These are phyloP conservation scores for Tolypocladium album DNA, from an alignment of 2,329 filamentous ascomycete species.

Conservation along the genomic window DNA sequence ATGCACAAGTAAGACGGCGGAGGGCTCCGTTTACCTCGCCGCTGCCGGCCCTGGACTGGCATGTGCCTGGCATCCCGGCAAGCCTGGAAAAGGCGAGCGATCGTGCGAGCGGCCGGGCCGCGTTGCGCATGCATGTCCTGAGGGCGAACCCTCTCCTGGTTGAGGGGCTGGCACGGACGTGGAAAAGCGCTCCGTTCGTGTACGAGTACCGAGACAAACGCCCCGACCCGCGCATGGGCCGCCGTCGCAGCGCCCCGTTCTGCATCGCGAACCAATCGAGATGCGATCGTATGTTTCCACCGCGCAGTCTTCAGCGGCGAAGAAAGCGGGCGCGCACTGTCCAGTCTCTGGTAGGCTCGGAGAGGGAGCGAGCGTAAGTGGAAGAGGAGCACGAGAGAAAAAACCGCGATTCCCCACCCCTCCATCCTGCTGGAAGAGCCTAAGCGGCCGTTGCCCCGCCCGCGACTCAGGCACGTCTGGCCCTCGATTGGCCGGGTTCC, in stretches of 20 bases:
- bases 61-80: background rate
- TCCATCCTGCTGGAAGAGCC: background rate
- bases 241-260: background rate
- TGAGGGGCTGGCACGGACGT: background rate
- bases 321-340: background rate
- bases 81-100: background rate
- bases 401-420: background rate
- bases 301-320: background rate
- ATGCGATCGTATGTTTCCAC: background rate
- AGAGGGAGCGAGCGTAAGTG: background rate
- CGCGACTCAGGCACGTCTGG: conserved; percentile 12
- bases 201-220: background rate
- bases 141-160: background rate
- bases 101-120: background rate
- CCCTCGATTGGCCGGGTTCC: conserved; percentile 18
- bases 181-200: too few species aligned
- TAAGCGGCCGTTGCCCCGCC: background rate
- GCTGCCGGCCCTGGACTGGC: background rate
- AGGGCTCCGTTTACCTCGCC: background rate
- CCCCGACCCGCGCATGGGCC: background rate
- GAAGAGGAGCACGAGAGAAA: too few species aligned
- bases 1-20: background rate
- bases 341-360: background rate
- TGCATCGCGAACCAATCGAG: background rate
- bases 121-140: background rate